Percentiles rank a stretch among this genome's conserved stretches.
Conservation (phyloP, 2,329 filamentous ascomycete genomes). For the Paraphaeosphaeria minitans region DNA sequence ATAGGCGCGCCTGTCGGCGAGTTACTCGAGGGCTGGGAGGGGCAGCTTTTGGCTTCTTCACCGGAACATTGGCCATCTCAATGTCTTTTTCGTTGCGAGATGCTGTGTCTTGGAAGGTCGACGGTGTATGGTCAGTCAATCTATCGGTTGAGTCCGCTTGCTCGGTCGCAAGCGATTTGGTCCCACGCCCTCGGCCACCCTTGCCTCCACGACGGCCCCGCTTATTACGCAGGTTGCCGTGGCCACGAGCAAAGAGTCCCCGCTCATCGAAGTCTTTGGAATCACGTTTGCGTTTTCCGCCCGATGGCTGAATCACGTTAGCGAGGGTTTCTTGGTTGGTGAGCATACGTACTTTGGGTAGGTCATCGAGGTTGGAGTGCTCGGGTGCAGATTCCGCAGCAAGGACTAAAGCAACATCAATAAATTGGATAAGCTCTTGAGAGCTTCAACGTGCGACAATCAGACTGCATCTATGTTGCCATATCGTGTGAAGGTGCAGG, state of each 20-base stretch:
- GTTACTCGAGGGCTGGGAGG: neutral
- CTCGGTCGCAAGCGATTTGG: neutral
- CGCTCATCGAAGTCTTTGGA: neutral
- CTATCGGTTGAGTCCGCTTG: neutral
- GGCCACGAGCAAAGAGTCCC: neutral
- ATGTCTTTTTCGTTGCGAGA: neutral
- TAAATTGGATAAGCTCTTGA: neutral
- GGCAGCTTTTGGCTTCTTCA: neutral
- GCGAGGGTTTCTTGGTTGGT: neutral
- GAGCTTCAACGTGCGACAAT: neutral
- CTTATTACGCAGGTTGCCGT: neutral
- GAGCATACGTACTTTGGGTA: constrained; percentile 1
- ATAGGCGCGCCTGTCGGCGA: constrained; percentile 1
- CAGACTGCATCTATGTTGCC: neutral
- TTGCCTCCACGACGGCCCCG: neutral
- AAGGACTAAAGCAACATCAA: neutral
- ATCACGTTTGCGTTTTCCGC: neutral
- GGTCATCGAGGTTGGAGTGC: neutral
- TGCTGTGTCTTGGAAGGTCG: neutral
- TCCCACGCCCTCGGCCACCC: neutral
- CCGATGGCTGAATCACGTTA: neutral
- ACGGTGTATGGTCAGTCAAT: neutral
- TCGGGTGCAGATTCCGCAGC: neutral
- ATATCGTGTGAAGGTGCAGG: neutral
- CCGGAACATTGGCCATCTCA: neutral